Evolutionary conservation across 345 rosid genomes (phyloP).

Genomic region (Aethionema arabicum): DNA sequence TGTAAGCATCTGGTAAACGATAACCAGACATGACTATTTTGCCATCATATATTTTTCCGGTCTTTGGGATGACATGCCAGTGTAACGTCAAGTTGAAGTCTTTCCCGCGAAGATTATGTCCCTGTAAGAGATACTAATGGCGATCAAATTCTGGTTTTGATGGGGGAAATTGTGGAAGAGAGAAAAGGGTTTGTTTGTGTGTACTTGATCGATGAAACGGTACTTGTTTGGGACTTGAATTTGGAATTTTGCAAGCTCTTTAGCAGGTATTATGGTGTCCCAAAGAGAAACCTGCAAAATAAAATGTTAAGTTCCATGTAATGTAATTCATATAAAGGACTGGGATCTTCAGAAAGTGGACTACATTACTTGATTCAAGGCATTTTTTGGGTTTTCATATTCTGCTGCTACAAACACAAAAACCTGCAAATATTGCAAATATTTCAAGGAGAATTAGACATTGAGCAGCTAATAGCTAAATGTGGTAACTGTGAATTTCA

Average conservation of each 20-base stretch:
- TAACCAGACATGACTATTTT: slow-evolving; percentile 74
- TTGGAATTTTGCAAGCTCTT: slow-evolving; percentile 82
- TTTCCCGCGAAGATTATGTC: slow-evolving; percentile 76
- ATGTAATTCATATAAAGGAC: neutral
- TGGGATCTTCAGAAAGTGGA: neutral
- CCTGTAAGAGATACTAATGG: slow-evolving; percentile 43
- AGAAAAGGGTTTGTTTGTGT: neutral
- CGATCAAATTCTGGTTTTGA: slow-evolving; percentile 15
- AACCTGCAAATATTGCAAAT: slow-evolving; percentile 67
- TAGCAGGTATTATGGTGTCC: slow-evolving; percentile 85
- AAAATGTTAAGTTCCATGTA: neutral
- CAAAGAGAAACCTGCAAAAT: slow-evolving; percentile 76
- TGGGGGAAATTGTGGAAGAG: neutral
- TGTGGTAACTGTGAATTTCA: neutral
- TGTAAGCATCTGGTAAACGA: slow-evolving; percentile 70
- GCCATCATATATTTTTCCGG: slow-evolving; percentile 84
- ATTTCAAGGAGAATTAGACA: no score
- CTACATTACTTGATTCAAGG: slow-evolving; percentile 76
- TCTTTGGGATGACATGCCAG: slow-evolving; percentile 97
- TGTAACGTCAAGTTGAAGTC: slow-evolving; percentile 85
- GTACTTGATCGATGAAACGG: slow-evolving; percentile 92
- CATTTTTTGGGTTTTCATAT: slow-evolving; percentile 71
- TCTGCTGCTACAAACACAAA: slow-evolving; percentile 87
- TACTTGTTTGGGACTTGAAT: slow-evolving; percentile 77
- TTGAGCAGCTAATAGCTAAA: slow-evolving; percentile 4